A percentile compares a stretch with the other conserved stretches of the same genome.
Evolutionary conservation across 2,329 filamentous ascomycete genomes (phyloP).

Genomic region (Trichoderma afroharzianum): DNA sequence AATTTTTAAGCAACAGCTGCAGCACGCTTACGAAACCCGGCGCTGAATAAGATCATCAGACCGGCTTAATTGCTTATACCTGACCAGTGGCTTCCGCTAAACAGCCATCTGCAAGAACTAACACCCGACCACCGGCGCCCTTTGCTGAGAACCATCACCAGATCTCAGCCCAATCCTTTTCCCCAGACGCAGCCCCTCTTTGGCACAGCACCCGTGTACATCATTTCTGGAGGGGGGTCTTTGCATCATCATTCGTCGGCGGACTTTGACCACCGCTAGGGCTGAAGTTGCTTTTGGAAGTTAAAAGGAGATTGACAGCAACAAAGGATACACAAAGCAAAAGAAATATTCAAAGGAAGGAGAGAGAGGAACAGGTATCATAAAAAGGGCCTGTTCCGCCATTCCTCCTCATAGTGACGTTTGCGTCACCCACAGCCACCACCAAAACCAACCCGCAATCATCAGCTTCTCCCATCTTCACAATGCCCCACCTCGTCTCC

Average conservation of each 20-base stretch:
- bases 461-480: constrained; percentile 16
- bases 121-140: background rate
- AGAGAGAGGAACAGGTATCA: background rate
- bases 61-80: background rate
- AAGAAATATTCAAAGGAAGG: background rate
- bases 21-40: background rate
- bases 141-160: constrained; percentile 1
- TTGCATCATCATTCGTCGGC: background rate
- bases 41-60: background rate
- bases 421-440: constrained; percentile 3
- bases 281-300: background rate
- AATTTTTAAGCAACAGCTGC: background rate
- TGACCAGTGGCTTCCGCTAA: background rate
- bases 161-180: background rate
- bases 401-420: background rate
- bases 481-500: constrained; percentile 56
- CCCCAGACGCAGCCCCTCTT: background rate
- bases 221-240: background rate
- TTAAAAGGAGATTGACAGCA: background rate
- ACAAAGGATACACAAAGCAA: background rate
- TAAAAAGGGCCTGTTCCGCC: background rate
- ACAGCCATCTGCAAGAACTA: background rate
- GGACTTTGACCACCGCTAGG: background rate
- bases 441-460: background rate
- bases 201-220: constrained; percentile 3